Evolutionary conservation across 768 basidiomycete species (phyloP).

Genomic region (Tylopilus cervinicoccineus): DNA sequence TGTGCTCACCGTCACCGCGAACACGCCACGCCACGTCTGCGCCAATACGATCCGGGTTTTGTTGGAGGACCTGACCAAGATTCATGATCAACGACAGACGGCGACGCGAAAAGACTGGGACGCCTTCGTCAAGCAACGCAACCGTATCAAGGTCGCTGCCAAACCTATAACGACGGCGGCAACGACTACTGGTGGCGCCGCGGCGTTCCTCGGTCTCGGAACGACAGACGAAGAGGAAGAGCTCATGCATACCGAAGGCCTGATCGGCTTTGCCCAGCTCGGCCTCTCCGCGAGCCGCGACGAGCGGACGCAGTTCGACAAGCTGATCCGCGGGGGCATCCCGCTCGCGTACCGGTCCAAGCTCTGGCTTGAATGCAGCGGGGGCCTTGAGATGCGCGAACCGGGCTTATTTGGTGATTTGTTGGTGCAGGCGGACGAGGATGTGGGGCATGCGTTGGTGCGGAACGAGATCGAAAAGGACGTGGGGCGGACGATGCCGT

Average conservation of each 20-base stretch:
- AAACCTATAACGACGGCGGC: constrained; percentile 18
- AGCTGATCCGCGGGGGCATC: constrained; percentile 79
- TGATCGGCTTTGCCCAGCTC: constrained; percentile 90
- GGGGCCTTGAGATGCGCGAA: constrained; percentile 86
- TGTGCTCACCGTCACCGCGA: constrained; percentile 55
- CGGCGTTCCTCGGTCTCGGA: constrained; percentile 65
- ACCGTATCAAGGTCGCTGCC: constrained; percentile 38
- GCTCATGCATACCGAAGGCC: constrained; percentile 72
- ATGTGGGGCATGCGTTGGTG: constrained; percentile 46
- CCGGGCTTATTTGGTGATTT: constrained; percentile 89
- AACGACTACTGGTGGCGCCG: constrained; percentile 42
- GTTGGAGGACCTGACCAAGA: constrained; percentile 69
- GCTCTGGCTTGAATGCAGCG: constrained; percentile 92
- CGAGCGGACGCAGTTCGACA: constrained; percentile 75
- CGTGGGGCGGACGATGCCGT: constrained; percentile 85
- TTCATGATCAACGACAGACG: constrained; percentile 77
- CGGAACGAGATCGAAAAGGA: constrained; percentile 93
- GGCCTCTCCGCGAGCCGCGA: constrained; percentile 66
- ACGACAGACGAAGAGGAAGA: constrained; percentile 67
- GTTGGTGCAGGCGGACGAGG: constrained; percentile 47
- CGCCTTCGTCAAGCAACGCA: constrained; percentile 71
- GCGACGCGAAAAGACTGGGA: constrained; percentile 82
- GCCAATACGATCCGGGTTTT: constrained; percentile 69
- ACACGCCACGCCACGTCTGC: constrained; percentile 73
- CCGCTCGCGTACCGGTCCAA: constrained; percentile 86